phyloP scores from a whole-genome alignment of 1,284 basidiomycete species.

The Trametes pubescens region DNA sequence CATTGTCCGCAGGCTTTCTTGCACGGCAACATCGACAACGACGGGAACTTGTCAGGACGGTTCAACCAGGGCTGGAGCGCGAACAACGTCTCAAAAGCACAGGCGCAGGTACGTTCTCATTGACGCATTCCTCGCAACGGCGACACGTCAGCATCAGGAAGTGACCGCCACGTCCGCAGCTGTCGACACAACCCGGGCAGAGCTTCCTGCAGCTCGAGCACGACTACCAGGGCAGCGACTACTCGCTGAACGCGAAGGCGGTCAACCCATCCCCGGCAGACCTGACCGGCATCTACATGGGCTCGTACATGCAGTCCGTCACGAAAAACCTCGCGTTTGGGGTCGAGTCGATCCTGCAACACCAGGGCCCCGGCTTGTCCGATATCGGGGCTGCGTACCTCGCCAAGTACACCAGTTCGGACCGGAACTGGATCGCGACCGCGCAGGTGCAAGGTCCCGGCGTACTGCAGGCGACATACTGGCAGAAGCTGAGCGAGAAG shows the following conservation, averaged over 20 bases:
- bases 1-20: conserved; percentile 74
- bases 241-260: conserved; percentile 87
- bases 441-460: conserved; percentile 91
- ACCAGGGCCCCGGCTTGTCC: conserved; percentile 74
- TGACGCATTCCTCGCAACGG: neutral
- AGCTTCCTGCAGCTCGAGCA: conserved; percentile 96
- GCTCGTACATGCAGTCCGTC: conserved; percentile 95
- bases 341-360: conserved; percentile 89
- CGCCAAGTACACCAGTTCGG: conserved; percentile 81
- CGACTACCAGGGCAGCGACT: conserved; percentile 92
- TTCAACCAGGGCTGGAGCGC: conserved; percentile 91
- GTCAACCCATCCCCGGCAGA: conserved; percentile 94
- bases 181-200: conserved; percentile 76
- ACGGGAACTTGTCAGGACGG: conserved; percentile 89
- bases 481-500: conserved; percentile 95
- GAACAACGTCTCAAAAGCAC: conserved; percentile 85
- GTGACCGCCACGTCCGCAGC: conserved; percentile 46
- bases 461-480: conserved; percentile 93
- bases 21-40: conserved; percentile 94
- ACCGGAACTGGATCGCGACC: conserved; percentile 92
- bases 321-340: conserved; percentile 93
- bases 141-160: conserved; percentile 26
- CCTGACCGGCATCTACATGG: conserved; percentile 93
- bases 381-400: conserved; percentile 89
- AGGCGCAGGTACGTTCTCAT: conserved; percentile 86